These are phyloP conservation scores for Tetrahymena thermophila DNA, from an alignment of 73 alveolate species.

Conservation along the genomic window DNA sequence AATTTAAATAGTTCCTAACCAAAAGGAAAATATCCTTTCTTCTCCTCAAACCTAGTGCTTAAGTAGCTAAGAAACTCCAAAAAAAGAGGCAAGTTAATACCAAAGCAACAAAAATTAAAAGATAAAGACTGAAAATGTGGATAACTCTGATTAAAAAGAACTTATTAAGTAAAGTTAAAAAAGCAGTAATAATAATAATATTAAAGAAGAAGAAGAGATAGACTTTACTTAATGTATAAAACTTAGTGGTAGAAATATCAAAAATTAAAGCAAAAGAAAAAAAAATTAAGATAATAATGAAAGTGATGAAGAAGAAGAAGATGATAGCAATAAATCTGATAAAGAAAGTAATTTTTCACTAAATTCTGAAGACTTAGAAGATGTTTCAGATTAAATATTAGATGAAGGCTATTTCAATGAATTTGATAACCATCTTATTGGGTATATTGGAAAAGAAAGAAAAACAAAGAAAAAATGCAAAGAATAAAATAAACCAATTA, in stretches of 20 bases:
- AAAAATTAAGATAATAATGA: background rate
- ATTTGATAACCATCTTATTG: background rate
- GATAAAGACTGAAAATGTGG: too few species aligned
- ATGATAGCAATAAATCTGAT: background rate
- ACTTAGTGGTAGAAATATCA: background rate
- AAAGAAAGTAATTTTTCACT: background rate
- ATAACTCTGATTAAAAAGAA: background rate
- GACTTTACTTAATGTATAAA: background rate
- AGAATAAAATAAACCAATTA: background rate
- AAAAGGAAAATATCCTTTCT: background rate
- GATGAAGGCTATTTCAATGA: background rate
- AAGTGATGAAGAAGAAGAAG: background rate
- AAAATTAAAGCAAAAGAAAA: background rate
- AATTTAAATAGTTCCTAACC: background rate
- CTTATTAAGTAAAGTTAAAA: background rate
- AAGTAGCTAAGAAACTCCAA: background rate
- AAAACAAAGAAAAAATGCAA: background rate
- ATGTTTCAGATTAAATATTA: background rate
- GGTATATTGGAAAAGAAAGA: background rate
- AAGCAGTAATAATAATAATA: background rate
- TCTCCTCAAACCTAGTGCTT: background rate
- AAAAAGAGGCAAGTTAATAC: background rate
- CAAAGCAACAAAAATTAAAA: too few species aligned
- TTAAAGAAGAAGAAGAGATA: background rate
- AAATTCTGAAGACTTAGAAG: background rate